Evolutionary conservation across 78 protist genomes (phyloP).

Genomic region (Speleostelium caveatum): DNA sequence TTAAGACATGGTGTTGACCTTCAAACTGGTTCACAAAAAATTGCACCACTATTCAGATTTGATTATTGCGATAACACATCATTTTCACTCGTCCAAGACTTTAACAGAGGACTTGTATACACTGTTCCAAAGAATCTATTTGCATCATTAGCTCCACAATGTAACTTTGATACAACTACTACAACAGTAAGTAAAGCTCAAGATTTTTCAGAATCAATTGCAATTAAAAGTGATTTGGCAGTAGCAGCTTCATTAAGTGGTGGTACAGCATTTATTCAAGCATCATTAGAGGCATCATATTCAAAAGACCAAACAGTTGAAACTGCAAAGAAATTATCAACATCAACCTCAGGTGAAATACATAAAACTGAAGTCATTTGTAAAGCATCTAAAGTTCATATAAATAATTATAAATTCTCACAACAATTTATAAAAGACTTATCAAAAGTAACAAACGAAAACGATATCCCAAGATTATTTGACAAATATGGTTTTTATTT

Average conservation of each 20-base stretch:
- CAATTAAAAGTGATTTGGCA: background rate
- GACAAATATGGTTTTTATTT: background rate
- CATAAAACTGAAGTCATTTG: background rate
- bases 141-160: background rate
- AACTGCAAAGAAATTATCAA: background rate
- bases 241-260: background rate
- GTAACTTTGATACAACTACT: background rate
- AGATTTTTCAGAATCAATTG: background rate
- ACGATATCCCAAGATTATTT: background rate
- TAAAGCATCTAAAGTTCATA: background rate
- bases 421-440: background rate
- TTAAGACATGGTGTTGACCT: slow-evolving; percentile 15
- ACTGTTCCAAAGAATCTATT: background rate
- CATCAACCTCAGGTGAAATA: background rate
- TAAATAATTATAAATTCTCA: background rate
- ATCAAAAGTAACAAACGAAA: background rate
- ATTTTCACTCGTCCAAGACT: background rate
- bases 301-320: background rate
- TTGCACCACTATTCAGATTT: background rate
- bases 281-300: background rate
- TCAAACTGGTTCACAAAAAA: background rate
- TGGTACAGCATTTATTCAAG: background rate
- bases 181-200: background rate
- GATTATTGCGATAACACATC: slow-evolving; percentile 3
- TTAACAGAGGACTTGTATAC: slow-evolving; percentile 3